Base-by-base conservation (phyloP, 2,329 filamentous ascomycete genomes). In the Alternaria sp. region DNA sequence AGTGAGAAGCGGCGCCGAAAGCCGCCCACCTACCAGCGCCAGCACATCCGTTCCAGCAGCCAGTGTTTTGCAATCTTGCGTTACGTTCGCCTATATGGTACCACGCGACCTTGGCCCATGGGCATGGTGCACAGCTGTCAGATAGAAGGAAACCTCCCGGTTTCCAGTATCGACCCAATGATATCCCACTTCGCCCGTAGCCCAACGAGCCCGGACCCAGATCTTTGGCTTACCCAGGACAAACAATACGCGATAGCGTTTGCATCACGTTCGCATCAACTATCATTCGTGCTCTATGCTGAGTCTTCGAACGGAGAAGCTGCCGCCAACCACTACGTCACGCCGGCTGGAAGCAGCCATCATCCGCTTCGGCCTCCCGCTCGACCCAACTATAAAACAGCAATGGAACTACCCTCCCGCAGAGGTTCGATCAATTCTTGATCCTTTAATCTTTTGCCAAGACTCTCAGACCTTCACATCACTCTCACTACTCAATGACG, bases 401-500 rank as follows among this genome's bases (percentile, higher is more conserved):
- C 17, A 19, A 52, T n/a, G 28, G 49, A 25, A 23, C 21, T n/a
- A 12, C 30, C 30, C 30, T 40, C 28, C 28, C 49, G 49, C 49
- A 52, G 30, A 40, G 19, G 49, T 19, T 28, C 30, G 12, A 7
- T 36, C 19, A 40, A 36, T 28, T 36, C 30, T 23, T 52, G 19
- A 52, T 21, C 1, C 9, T 25, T 52, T 32, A 6, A 21, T 21
- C 7, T 10, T 50, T 26, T 32, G 19, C 19, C 13, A 36, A 52
- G 30, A 25, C 28, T 6, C 5, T 40, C 15, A 10, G 4, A 21
- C 49, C 19, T 52, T 5, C 8, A 52, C 28, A 36, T 15, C 12
- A 36, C 9, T 54, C 57, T 54, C 28, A 43, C 60, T 26, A 3
- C 59, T 69, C 59, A 5, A 73, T 73, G 71, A 62, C 59, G 49